phyloP scores from a whole-genome alignment of 331 rosid species.

The Acacia pycnantha region DNA sequence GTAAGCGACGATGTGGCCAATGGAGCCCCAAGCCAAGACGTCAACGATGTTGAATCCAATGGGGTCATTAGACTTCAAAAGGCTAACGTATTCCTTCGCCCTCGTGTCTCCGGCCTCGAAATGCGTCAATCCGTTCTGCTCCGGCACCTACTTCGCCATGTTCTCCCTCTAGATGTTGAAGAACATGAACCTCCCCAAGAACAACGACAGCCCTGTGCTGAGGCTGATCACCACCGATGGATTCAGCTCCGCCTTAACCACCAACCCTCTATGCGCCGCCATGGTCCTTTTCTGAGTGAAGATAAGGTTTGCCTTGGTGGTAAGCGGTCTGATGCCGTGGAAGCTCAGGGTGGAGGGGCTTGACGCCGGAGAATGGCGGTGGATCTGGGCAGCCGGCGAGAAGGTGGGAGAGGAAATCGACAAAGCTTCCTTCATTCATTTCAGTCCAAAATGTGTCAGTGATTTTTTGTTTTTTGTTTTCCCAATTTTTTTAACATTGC shows the following conservation, averaged over 20 bases:
- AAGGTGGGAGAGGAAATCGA: conserved; percentile 52
- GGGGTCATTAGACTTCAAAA: conserved; percentile 93
- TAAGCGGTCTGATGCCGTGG: conserved; percentile 75
- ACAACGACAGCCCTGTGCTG: conserved; percentile 90
- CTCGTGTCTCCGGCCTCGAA: conserved; percentile 92
- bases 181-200: conserved; percentile 93
- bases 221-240: conserved; percentile 82
- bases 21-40: conserved; percentile 95
- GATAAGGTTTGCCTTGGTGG: background rate
- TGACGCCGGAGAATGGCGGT: conserved; percentile 8
- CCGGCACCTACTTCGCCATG: conserved; percentile 94
- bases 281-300: background rate
- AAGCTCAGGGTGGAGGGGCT: conserved; percentile 56
- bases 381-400: conserved; percentile 35
- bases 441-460: no score
- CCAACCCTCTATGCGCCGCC: background rate
- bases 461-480: no score
- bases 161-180: conserved; percentile 99
- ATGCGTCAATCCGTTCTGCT: conserved; percentile 86
- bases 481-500: no score
- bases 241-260: conserved; percentile 66
- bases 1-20: conserved; percentile 91
- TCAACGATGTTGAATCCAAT: conserved; percentile 99
- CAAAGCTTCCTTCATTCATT: no score
- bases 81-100: conserved; percentile 89